A percentile compares a stretch with the other conserved stretches of the same genome.
Evolutionary conservation across 2,329 filamentous ascomycete species (phyloP).

Genomic region (Berkeleyomyces rouxiae): DNA sequence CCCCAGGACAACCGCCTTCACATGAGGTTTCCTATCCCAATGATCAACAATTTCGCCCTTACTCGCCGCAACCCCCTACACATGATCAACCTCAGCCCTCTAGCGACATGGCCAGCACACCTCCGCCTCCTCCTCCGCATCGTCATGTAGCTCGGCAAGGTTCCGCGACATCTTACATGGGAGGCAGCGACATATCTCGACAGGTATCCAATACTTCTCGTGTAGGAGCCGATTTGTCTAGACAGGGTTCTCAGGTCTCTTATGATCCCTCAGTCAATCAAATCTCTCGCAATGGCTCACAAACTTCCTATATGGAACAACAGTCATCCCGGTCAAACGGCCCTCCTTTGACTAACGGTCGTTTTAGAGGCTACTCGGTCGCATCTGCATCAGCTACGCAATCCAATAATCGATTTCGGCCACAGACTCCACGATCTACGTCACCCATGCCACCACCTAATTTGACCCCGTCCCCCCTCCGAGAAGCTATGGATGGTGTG

Average conservation of each 20-base stretch:
- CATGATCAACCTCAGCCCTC: slow-evolving; percentile 8
- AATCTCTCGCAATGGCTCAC: slow-evolving; percentile 22
- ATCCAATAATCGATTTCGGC: slow-evolving; percentile 7
- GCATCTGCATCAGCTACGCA: slow-evolving; percentile 1
- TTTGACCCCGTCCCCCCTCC: slow-evolving; percentile 75
- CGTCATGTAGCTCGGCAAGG: slow-evolving; percentile 39
- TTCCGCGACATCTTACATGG: slow-evolving; percentile 24
- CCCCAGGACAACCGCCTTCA: slow-evolving; percentile 24
- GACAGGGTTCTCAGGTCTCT: slow-evolving; percentile 26
- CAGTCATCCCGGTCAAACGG: slow-evolving; percentile 2
- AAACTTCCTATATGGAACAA: slow-evolving; percentile 19
- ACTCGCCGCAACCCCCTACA: slow-evolving; percentile 14
- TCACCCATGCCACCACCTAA: slow-evolving; percentile 55
- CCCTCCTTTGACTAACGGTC: slow-evolving; percentile 7
- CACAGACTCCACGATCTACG: slow-evolving; percentile 38
- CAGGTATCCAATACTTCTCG: slow-evolving; percentile 15
- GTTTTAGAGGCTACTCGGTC: slow-evolving; percentile 11
- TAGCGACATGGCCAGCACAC: slow-evolving; percentile 34
- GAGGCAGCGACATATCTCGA: slow-evolving; percentile 16
- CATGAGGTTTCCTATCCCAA: slow-evolving; percentile 21
- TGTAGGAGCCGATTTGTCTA: slow-evolving; percentile 18
- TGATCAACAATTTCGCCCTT: slow-evolving; percentile 17
- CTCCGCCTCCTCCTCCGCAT: slow-evolving; percentile 72
- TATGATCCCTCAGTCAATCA: slow-evolving; percentile 19
- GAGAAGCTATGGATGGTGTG: slow-evolving; percentile 94